Evolutionary conservation across 805 yeast species (phyloP).

Genomic region (Ogataea pilisensis): DNA sequence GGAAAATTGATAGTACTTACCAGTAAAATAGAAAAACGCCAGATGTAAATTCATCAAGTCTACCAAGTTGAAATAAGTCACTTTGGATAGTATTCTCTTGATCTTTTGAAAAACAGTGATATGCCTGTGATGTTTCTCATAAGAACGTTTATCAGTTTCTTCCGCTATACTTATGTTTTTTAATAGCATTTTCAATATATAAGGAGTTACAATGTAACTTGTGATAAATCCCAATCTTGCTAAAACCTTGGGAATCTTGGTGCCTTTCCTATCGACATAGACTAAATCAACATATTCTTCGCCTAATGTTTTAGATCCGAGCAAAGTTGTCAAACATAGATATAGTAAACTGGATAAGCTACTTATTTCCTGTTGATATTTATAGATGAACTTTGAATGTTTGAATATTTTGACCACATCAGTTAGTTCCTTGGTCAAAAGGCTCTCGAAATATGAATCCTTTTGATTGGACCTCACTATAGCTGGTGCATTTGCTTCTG

Average conservation of each 20-base stretch:
- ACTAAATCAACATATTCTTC: slow-evolving; percentile 88
- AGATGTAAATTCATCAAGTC: slow-evolving; percentile 67
- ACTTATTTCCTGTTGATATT: slow-evolving; percentile 58
- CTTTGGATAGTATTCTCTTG: slow-evolving; percentile 12
- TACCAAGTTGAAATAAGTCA: slow-evolving; percentile 42
- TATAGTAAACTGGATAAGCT: slow-evolving; percentile 58
- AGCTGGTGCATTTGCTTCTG: slow-evolving; percentile 84
- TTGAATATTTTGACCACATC: slow-evolving; percentile 52
- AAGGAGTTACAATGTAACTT: slow-evolving; percentile 63
- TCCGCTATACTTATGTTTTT: slow-evolving; percentile 13
- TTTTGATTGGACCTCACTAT: slow-evolving; percentile 91
- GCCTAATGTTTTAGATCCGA: slow-evolving; percentile 81
- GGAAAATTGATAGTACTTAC: slow-evolving; percentile 73
- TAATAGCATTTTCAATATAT: slow-evolving; percentile 33
- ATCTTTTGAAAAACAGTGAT: slow-evolving; percentile 2
- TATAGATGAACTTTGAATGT: slow-evolving; percentile 62
- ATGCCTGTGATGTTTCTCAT: background rate
- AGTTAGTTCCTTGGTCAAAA: slow-evolving; percentile 50
- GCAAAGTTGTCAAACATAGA: slow-evolving; percentile 66
- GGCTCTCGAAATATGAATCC: slow-evolving; percentile 66
- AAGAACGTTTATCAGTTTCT: slow-evolving; percentile 9
- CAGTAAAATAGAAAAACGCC: slow-evolving; percentile 78
- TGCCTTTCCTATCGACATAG: slow-evolving; percentile 56
- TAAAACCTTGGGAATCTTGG: slow-evolving; percentile 38
- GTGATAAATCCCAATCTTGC: slow-evolving; percentile 56